Percentiles rank a stretch among this genome's conserved stretches.
These are phyloP conservation scores for Acer yangbiense DNA, from an alignment of 345 rosid genomes.

Conservation along the genomic window DNA sequence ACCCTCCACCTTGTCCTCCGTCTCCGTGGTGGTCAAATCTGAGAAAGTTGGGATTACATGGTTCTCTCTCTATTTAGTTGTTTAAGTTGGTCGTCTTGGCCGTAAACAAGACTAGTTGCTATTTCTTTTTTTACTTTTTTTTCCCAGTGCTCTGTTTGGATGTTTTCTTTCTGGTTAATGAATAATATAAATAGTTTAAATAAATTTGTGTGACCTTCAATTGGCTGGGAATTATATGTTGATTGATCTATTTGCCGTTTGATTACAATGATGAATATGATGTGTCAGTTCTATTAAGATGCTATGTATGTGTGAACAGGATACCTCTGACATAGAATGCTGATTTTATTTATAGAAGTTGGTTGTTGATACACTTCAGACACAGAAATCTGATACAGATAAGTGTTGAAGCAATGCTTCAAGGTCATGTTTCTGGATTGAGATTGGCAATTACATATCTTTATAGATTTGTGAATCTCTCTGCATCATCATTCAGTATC, in stretches of 20 bases:
- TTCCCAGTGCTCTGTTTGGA: not conserved
- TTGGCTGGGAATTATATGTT: not conserved
- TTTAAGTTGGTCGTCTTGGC: not conserved
- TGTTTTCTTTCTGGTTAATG: not conserved
- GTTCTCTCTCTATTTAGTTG: not conserved
- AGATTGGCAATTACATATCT: no score
- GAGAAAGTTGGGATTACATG: not conserved
- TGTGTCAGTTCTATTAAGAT: no score
- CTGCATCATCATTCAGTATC: no score
- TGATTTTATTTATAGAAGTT: no score
- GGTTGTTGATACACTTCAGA: no score
- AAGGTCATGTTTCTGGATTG: no score
- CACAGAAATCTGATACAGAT: no score
- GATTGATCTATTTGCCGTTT: not conserved
- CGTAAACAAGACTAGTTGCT: not conserved
- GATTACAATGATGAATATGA: no score
- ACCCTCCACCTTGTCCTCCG: constrained; percentile 14
- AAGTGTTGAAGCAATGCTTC: no score
- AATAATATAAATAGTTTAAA: no score
- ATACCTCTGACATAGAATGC: not conserved
- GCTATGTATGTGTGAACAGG: no score
- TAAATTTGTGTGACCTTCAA: not conserved
- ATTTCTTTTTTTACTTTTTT: not conserved
- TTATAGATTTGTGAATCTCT: no score
- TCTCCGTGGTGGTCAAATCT: constrained; percentile 9